Base-by-base conservation (phyloP, 768 basidiomycete genomes). In the Leccinum imitatum region DNA sequence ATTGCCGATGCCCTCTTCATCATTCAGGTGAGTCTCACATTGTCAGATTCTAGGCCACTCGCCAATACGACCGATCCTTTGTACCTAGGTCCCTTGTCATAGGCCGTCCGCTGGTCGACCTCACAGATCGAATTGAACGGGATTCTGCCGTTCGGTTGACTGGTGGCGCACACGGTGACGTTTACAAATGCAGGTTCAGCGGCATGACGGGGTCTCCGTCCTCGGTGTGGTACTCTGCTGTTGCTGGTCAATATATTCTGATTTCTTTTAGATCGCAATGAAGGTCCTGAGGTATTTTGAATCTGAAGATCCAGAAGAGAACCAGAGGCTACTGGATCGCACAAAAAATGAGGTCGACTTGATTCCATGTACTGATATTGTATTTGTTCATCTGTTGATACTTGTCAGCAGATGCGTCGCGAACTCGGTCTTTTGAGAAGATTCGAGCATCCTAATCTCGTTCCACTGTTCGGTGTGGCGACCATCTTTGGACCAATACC, bases 401-500 rank as follows among this genome's bases (percentile, higher is more conserved):
- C 17, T n/a, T 48, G 15, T 3, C 6, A 59, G 52, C 9, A 30
- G 27, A 15, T 61, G 14, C 52, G 37, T 3, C 27, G 52, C 21
- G 58, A 61, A 21, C 51, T 60, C 14, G 44, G 51, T 4, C 35
- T 54, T 17, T 50, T 39, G 35, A 59, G 57, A 48, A 59, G 57
- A 48, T 27, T 61, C 21, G 35, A 59, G 14, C 60, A 47, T 6
- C 19, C n/a, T 6, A 50, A 57, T 4, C 39, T 57, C 2, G 35
- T 59, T 30, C 46, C 44, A 5, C 30, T 56, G 7, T 33, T 59
- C 4, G 55, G 55, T 21, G 37, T 59, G 7, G n/a, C 59, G 4
- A 27, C n/a, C 3, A 21, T 10, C 1, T 59, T 59, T 10, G 47
- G 55, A 39, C 27, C 11, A 9, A 15, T 13, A 10, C n/a, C 30